Base-by-base conservation (phyloP, 192 early-diverging fungal species). In the Dimargaris verticillata region DNA sequence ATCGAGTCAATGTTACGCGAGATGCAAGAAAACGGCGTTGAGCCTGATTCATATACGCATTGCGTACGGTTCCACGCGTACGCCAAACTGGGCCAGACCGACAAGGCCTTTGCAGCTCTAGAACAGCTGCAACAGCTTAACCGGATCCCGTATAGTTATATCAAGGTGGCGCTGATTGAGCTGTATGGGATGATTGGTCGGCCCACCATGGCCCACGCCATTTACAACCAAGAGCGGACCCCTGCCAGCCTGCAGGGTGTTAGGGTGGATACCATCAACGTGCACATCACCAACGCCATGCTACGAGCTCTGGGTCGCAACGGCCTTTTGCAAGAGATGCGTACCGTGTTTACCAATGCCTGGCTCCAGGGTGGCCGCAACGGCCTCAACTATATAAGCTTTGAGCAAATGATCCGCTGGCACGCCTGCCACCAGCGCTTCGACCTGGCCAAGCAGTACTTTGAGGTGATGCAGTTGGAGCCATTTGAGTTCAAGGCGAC, bases 401-500 rank as follows among this genome's bases (percentile, higher is more conserved):
- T 58, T 22, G 28, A 58, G 17, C 28, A 38, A 14, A 58, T 58
- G 55, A 58, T 58, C 41, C 28, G 22, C 13, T 58, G 55, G 55
- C 55, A 58, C 55, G 26, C 55, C 28, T 18, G 14, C 15, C 55
- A 58, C 6, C 28, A 58, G 7, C 12, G 10, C 12, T 33, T 58
- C 15, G 28, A 29, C 29, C 13, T 15, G 2, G 55, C 55, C 22
- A 18, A 58, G 55, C 26, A 38, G 17, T 58, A 58, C 55, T 58
- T 58, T 58, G 55, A 58, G 41, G 10, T 58, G 28, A 58, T 58
- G 55, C 55, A 58, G 55, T 25, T 18, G 17, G 28, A 18, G 18
- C 55, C 55, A 9, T 58, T 58, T 28, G 38, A 22, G 29, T 58
- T 42, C 28, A 22, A n/a, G 41, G 28, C 55, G 3, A 58, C 11